Percentiles rank a stretch among this genome's conserved stretches.
These are phyloP conservation scores for Talaromyces liani DNA, from an alignment of 495 filamentous ascomycete species.

Conservation along the genomic window DNA sequence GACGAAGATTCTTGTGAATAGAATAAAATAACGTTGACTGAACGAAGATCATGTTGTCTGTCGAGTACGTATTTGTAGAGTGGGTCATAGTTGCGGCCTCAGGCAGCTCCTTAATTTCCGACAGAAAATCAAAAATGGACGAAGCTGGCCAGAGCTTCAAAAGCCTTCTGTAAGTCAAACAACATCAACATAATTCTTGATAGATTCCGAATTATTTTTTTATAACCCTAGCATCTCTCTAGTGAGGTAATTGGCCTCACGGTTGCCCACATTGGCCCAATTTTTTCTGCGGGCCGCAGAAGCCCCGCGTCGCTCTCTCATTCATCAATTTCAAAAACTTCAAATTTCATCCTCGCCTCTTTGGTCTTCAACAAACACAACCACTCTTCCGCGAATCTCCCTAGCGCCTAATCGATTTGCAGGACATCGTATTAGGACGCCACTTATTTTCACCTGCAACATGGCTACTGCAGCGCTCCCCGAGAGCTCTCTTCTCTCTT, in stretches of 20 bases:
- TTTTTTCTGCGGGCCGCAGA: constrained; percentile 11
- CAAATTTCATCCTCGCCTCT: background rate
- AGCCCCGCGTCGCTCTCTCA: constrained; percentile 3
- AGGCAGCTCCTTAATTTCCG: background rate
- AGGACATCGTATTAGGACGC: background rate
- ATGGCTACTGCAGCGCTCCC: constrained; percentile 47
- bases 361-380: background rate
- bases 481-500: constrained; percentile 43
- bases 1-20: background rate
- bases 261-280: constrained; percentile 7
- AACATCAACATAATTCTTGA: background rate
- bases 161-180: background rate
- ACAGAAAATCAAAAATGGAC: background rate
- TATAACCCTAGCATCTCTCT: background rate
- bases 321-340: constrained; percentile 5
- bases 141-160: background rate
- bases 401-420: background rate
- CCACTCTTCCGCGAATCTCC: background rate
- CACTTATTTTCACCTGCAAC: background rate
- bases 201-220: background rate
- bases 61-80: background rate
- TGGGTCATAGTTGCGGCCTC: background rate
- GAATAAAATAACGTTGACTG: background rate
- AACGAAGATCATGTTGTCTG: background rate
- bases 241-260: constrained; percentile 4